Evolutionary conservation across 1,284 basidiomycete species (phyloP), one percentile per base, ranked within the genome.

Genomic region (Pyrrhoderma noxium): DNA sequence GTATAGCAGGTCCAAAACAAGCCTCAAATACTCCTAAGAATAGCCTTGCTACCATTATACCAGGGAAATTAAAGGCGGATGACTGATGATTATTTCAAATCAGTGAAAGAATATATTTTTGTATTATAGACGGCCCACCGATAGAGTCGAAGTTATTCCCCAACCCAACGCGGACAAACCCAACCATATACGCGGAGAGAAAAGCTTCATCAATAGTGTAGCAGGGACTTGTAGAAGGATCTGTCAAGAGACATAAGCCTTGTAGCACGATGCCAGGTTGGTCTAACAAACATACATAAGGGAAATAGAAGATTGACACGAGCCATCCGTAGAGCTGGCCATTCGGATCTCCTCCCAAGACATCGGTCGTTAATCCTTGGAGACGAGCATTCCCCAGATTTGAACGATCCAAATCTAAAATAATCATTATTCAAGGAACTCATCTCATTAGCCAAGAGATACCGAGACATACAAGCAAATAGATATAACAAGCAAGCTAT

Each of bases 311-410:
- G 2, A 74, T 73, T 0, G 86, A 83, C 54, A 79, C 84, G 45
- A 85, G 66, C 85, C 84, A 87, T 60, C 85, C 83, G 59, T 82
- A 89, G n/a, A 77, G 66, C 14, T 70, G 57, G 2, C 85, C 85
- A 0, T 77, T 80, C 5, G 75, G 74, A 59, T 89, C 86, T 2
- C 85, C 85, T 21, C 71, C 70, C 3, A 89, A 74, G 8, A 73
- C 65, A 56, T 87, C 84, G 36, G 74, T 61, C 1, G 81, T 75
- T 3, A 89, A 66, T 2, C 81, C 81, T 64, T 85, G 85, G 36
- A 89, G 67, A 40, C 85, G 75, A 38, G 86, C 86, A 61, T 89
- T 89, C 11, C 86, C 85, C 38, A 89, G 60, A 59, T 88, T 89
- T 2, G 51, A 47, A 14, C 43, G 47, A n/a, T 47, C 48, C 23